Conservation (phyloP, 1,284 basidiomycete genomes). For the Ganoderma leucocontextum region DNA sequence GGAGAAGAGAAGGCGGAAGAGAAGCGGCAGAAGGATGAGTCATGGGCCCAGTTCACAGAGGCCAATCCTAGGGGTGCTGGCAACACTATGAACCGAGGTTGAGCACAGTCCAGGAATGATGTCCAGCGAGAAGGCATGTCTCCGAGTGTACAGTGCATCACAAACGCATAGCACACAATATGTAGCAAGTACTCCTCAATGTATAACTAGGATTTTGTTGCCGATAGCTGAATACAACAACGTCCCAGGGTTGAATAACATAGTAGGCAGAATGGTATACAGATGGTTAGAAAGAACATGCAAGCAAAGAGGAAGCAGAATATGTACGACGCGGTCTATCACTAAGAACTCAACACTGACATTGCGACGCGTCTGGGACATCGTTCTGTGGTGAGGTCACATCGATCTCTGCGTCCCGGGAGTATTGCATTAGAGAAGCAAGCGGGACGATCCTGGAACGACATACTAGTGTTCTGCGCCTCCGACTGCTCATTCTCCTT, state of each 20-base stretch:
- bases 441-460: conserved; percentile 5
- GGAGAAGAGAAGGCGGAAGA: conserved; percentile 80
- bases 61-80: conserved; percentile 85
- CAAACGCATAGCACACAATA: conserved; percentile 2
- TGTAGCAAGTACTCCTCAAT: conserved; percentile 27
- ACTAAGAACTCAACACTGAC: conserved; percentile 63
- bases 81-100: conserved; percentile 96
- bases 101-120: conserved; percentile 33
- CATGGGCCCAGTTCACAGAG: conserved; percentile 88
- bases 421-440: conserved; percentile 19
- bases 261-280: conserved; percentile 29
- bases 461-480: conserved; percentile 76
- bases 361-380: conserved; percentile 81
- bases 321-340: conserved; percentile 25
- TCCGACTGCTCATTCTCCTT: conserved; percentile 75
- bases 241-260: conserved; percentile 23
- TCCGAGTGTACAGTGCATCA: conserved; percentile 9
- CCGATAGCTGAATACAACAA: conserved; percentile 23
- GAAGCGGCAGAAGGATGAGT: conserved; percentile 84
- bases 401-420: conserved; percentile 72
- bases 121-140: conserved; percentile 10
- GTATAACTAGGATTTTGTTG: conserved; percentile 24
- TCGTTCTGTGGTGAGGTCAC: conserved; percentile 74
- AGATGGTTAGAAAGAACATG: conserved; percentile 29
- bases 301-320: conserved; percentile 25